Percentiles rank a stretch among this genome's conserved stretches.
Evolutionary conservation across 305 asterid species (phyloP).

Genomic region (Fraxinus platypoda): DNA sequence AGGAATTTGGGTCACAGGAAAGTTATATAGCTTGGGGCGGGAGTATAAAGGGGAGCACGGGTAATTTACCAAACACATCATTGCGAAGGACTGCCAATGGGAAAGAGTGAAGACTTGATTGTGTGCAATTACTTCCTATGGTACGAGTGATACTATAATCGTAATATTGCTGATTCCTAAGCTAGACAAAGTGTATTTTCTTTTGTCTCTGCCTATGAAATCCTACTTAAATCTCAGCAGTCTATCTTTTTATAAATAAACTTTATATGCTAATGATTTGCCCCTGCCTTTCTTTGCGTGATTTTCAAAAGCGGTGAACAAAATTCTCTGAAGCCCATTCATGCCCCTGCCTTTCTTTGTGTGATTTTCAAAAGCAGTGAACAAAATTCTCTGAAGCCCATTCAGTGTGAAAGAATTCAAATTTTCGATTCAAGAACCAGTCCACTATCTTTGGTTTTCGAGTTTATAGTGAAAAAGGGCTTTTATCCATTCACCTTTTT

Average conservation of each 20-base stretch:
- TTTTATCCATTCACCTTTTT: background rate
- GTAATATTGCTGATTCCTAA: background rate
- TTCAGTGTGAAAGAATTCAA: background rate
- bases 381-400: background rate
- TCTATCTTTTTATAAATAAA: background rate
- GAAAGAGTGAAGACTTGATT: background rate
- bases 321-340: background rate
- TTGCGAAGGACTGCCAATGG: background rate
- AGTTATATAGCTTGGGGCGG: conserved; percentile 91
- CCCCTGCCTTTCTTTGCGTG: background rate
- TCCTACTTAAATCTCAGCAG: background rate
- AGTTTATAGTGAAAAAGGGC: background rate
- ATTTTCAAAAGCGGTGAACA: background rate
- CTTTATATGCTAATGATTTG: background rate
- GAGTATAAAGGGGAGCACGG: conserved; percentile 33
- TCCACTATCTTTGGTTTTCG: background rate
- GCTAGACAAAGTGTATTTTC: background rate
- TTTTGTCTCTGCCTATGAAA: background rate
- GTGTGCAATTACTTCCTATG: background rate
- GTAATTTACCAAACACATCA: background rate
- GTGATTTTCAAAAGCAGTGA: background rate
- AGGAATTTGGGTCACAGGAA: conserved; percentile 91
- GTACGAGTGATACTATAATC: background rate
- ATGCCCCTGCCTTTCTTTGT: background rate
- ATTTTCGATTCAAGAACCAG: background rate